Conservation (phyloP, 2,329 filamentous ascomycete species). For the Hymenoscyphus fructigenus region DNA sequence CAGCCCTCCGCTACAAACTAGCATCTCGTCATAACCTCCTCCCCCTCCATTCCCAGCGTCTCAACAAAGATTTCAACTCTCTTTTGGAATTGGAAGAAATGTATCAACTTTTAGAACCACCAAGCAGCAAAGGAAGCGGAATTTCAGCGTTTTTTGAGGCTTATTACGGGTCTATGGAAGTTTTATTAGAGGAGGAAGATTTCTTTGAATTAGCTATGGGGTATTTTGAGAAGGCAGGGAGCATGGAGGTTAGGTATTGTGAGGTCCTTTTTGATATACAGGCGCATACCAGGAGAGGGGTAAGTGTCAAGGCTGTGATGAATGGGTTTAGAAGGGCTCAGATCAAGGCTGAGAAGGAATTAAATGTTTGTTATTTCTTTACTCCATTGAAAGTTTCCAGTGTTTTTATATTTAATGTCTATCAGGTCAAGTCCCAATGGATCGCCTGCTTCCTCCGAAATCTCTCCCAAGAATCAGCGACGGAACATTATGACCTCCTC, state of each 20-base stretch:
- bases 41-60: conserved; percentile 47
- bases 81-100: conserved; percentile 7
- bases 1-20: conserved; percentile 65
- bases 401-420: too few species aligned
- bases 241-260: conserved; percentile 64
- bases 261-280: conserved; percentile 80
- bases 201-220: conserved; percentile 68
- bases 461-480: conserved; percentile 56
- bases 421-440: conserved; percentile 46
- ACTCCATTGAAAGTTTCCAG: neutral
- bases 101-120: conserved; percentile 61
- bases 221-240: conserved; percentile 63
- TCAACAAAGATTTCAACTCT: conserved; percentile 59
- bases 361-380: neutral
- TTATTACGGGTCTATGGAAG: conserved; percentile 72
- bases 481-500: conserved; percentile 41
- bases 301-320: conserved; percentile 61
- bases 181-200: conserved; percentile 60
- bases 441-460: conserved; percentile 72
- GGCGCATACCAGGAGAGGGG: conserved; percentile 63
- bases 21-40: conserved; percentile 61
- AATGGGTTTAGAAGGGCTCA: conserved; percentile 60
- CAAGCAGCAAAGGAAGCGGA: conserved; percentile 11
- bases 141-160: conserved; percentile 60
- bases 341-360: conserved; percentile 19